Evolutionary conservation across 306 rosid species (phyloP).

Genomic region (Ormosia emarginata): DNA sequence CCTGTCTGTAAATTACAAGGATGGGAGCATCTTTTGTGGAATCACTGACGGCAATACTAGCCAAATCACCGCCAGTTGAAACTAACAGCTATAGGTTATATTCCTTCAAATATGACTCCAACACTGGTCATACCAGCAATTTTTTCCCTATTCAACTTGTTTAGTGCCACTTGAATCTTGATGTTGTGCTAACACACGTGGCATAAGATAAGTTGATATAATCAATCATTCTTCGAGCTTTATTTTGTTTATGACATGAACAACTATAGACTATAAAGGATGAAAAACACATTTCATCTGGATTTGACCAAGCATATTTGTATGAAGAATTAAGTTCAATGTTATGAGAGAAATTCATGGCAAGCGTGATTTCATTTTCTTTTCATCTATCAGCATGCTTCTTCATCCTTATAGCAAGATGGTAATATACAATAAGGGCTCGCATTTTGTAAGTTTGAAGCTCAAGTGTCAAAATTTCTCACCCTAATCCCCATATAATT

Average conservation of each 20-base stretch:
- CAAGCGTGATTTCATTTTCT: too few species aligned
- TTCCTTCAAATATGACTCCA: background rate
- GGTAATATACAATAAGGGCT: background rate
- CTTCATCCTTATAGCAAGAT: too few species aligned
- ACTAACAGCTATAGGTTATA: background rate
- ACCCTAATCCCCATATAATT: background rate
- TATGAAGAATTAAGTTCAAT: too few species aligned
- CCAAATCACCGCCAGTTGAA: slow-evolving; percentile 7
- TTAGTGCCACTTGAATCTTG: background rate
- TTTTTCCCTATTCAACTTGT: background rate
- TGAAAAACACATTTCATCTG: too few species aligned
- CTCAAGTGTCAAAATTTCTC: background rate
- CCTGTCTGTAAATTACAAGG: background rate
- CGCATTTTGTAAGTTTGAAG: background rate
- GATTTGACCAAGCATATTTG: too few species aligned
- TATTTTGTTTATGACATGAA: background rate
- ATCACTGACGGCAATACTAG: slow-evolving; percentile 27
- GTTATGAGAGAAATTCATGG: too few species aligned
- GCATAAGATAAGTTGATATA: background rate
- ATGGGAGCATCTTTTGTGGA: slow-evolving; percentile 7
- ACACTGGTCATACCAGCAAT: background rate
- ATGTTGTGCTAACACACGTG: background rate
- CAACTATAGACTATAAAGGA: background rate
- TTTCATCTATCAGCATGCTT: too few species aligned
- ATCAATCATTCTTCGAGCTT: background rate